Evolutionary conservation across 2,329 filamentous ascomycete species (phyloP), one percentile per base, ranked within the genome.

Genomic region (Colletotrichum sp.): DNA sequence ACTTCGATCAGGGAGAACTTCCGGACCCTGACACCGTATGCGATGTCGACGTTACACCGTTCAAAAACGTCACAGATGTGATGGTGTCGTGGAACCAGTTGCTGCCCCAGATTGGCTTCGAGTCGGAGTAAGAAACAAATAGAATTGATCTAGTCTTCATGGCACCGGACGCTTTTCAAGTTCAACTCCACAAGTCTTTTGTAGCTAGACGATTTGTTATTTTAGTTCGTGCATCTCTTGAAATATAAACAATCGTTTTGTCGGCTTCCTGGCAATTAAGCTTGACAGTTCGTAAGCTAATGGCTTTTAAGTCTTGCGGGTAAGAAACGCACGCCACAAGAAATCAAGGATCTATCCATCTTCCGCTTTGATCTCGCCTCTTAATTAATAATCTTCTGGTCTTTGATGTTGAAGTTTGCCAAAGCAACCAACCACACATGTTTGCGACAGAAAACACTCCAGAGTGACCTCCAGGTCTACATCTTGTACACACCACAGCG

Each of bases 151-250:
- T 1, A 8, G n/a, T 52, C 6, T 52, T 52, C 38, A 21, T 48
- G 38, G 1, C 38, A 48, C 18, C 18, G 18, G 6, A 1, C 5
- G 9, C 0, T 3, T n/a, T 48, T 48, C 0, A 2, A 48, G 9
- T 12, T 48, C 18, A n/a, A 48, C 38, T 48, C 5, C 18, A 48
- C 38, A 48, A 21, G 3, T 12, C 4, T 2, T 52, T 13, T 21
- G 6, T 52, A 0, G n/a, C 10, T 52, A 52, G 43, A 52, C 0
- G 43, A 5, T 21, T 24, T 24, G n/a, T 21, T 2, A 21, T 52
- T 24, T 52, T 21, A 24, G n/a, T 13, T 21, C n/a, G n/a, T 52
- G n/a, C 6, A 52, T 21, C 43, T 24, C 10, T 52, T 52, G 6
- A 6, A 13, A 24, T 52, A 52, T 5, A 52, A 24, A 6, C 43